These are phyloP conservation scores for Abrus pulchellus DNA, from an alignment of 306 rosid genomes.

Conservation along the genomic window DNA sequence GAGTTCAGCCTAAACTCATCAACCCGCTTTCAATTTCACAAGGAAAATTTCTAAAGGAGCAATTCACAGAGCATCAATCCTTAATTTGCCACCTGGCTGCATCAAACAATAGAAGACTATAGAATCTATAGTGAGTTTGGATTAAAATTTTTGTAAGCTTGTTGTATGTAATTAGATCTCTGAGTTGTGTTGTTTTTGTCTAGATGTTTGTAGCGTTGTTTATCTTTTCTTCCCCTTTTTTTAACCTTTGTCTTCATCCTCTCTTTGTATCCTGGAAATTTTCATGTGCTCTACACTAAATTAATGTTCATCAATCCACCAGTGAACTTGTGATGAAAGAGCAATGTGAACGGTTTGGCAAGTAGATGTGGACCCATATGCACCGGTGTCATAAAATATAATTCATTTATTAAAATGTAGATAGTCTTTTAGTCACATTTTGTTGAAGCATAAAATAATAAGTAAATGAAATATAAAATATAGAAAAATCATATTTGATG, in stretches of 20 bases:
- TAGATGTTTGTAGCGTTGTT: not conserved
- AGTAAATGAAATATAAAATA: too few relatives aligned
- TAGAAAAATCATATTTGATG: too few relatives aligned
- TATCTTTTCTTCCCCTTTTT: not conserved
- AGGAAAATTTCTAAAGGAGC: slow-evolving; percentile 76
- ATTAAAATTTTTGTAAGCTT: not conserved
- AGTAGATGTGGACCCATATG: too few relatives aligned
- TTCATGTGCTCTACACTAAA: not conserved
- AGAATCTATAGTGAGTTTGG: slow-evolving; percentile 18
- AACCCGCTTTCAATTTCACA: slow-evolving; percentile 79
- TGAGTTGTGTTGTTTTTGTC: slow-evolving; percentile 2
- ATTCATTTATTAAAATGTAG: too few relatives aligned
- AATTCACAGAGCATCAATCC: slow-evolving; percentile 21
- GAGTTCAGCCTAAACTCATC: slow-evolving; percentile 55
- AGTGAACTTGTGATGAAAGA: not conserved
- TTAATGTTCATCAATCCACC: not conserved
- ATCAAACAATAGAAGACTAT: slow-evolving; percentile 36
- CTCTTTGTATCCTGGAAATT: not conserved
- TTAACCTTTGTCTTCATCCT: not conserved
- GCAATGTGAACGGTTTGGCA: not conserved
- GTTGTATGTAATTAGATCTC: slow-evolving; percentile 37
- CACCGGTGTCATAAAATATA: too few relatives aligned
- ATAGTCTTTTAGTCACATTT: too few relatives aligned
- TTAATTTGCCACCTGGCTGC: slow-evolving; percentile 19
- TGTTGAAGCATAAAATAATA: too few relatives aligned